Conservation (phyloP, 805 yeast species). For the Suhomyces xylopsoci region DNA sequence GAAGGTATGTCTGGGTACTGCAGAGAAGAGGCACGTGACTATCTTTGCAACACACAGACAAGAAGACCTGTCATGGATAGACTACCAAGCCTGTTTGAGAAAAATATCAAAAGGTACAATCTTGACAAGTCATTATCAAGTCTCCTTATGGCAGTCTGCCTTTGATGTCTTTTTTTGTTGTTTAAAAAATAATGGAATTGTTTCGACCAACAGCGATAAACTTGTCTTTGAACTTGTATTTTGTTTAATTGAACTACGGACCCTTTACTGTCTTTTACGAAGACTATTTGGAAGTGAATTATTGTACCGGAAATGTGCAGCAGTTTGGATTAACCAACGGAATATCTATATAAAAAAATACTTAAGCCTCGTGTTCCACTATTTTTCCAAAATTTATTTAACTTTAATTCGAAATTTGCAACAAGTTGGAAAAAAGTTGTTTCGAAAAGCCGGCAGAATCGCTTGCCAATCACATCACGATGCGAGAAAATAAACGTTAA, state of each 20-base stretch:
- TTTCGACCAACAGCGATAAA: neutral
- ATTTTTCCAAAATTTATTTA: neutral
- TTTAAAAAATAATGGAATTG: neutral
- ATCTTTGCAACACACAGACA: neutral
- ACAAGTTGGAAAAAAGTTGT: neutral
- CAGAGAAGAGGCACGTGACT: neutral
- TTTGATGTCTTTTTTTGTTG: neutral
- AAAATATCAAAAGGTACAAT: neutral
- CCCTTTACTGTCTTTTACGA: too few species aligned
- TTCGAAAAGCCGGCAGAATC: too few species aligned
- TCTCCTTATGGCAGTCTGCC: too few species aligned
- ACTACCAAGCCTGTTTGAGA: neutral
- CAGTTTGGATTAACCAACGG: neutral
- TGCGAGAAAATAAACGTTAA: too few species aligned
- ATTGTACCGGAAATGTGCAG: too few species aligned
- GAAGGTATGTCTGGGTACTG: neutral
- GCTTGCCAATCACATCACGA: neutral
- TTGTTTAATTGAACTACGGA: neutral
- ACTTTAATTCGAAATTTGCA: neutral
- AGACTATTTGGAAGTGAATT: neutral
- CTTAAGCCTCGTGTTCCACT: neutral
- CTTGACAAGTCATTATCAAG: neutral
- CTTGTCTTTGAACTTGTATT: neutral
- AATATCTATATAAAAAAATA: neutral
- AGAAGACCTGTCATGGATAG: neutral